These are phyloP conservation scores for Perkinsela sp. DNA, from an alignment of 208 protist genomes.

Conservation along the genomic window DNA sequence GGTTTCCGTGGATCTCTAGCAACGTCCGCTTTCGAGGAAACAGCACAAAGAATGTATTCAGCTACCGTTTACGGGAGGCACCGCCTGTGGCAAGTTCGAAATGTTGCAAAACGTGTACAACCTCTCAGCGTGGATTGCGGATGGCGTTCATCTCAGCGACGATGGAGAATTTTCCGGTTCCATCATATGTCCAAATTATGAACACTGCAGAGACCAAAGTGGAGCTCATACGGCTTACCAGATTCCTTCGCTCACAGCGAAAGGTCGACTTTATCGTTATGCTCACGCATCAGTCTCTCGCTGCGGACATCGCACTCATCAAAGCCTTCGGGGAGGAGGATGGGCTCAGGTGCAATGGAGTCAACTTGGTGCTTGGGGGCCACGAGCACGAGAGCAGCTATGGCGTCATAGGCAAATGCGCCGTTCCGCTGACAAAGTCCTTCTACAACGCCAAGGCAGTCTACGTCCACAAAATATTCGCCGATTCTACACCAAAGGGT, in stretches of 20 bases:
- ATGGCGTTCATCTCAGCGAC: background rate
- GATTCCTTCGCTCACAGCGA: background rate
- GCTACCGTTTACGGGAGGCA: background rate
- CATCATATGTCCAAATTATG: background rate
- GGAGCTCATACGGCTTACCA: background rate
- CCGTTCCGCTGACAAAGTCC: background rate
- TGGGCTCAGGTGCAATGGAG: background rate
- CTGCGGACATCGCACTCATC: background rate
- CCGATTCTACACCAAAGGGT: background rate
- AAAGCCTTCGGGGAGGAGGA: background rate
- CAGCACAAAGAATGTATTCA: background rate
- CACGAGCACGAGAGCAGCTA: slow-evolving; percentile 1
- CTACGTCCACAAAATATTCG: background rate
- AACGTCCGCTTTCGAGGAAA: background rate
- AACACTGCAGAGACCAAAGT: background rate
- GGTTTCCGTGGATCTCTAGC: background rate
- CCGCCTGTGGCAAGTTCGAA: background rate
- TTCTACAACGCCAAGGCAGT: background rate
- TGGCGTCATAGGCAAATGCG: background rate
- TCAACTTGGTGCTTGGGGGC: background rate
- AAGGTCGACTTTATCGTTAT: background rate
- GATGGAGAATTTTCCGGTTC: background rate
- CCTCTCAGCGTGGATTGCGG: background rate
- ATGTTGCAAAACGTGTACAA: no score
- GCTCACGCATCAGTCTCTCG: background rate